phyloP scores from a whole-genome alignment of 495 filamentous ascomycete genomes.

The Emericellopsis terricola region DNA sequence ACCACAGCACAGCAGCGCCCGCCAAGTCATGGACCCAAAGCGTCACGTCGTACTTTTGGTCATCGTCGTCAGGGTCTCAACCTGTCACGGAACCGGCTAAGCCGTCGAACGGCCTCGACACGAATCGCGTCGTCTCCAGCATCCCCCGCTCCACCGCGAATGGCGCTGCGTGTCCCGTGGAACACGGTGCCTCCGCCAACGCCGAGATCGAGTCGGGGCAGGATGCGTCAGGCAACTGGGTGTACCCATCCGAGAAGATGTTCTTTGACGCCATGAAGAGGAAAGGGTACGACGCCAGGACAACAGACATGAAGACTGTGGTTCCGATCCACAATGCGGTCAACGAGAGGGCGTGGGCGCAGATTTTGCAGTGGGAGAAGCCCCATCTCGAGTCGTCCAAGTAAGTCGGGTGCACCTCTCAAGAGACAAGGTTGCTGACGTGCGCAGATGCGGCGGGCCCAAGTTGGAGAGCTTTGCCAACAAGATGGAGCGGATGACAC shows the following conservation, averaged over 20 bases:
- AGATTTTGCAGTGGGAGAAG: slow-evolving; percentile 73
- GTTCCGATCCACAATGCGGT: slow-evolving; percentile 98
- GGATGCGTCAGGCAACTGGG: slow-evolving; percentile 66
- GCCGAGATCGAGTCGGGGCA: slow-evolving; percentile 56
- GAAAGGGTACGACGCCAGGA: slow-evolving; percentile 43
- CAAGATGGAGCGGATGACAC: slow-evolving; percentile 52
- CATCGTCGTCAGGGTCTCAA: slow-evolving; percentile 7
- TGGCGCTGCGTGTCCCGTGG: neutral
- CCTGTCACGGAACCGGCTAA: slow-evolving; percentile 14
- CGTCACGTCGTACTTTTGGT: slow-evolving; percentile 11
- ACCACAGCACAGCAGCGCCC: slow-evolving; percentile 1
- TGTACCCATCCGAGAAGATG: slow-evolving; percentile 89
- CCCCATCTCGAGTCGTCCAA: slow-evolving; percentile 38
- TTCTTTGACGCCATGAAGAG: slow-evolving; percentile 92
- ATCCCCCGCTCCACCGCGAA: slow-evolving; percentile 50
- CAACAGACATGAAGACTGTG: slow-evolving; percentile 66
- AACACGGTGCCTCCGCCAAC: slow-evolving; percentile 21
- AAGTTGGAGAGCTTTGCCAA: slow-evolving; percentile 71
- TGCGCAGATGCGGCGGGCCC: slow-evolving; percentile 55
- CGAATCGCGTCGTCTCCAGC: slow-evolving; percentile 57
- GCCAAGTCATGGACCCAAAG: slow-evolving; percentile 18
- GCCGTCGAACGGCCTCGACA: slow-evolving; percentile 18
- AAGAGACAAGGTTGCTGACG: neutral
- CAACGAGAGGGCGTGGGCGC: slow-evolving; percentile 72
- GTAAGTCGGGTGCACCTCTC: slow-evolving; percentile 7